These are phyloP conservation scores for Neopestalotiopsis sp. DNA, from an alignment of 2,329 filamentous ascomycete genomes.

Conservation along the genomic window DNA sequence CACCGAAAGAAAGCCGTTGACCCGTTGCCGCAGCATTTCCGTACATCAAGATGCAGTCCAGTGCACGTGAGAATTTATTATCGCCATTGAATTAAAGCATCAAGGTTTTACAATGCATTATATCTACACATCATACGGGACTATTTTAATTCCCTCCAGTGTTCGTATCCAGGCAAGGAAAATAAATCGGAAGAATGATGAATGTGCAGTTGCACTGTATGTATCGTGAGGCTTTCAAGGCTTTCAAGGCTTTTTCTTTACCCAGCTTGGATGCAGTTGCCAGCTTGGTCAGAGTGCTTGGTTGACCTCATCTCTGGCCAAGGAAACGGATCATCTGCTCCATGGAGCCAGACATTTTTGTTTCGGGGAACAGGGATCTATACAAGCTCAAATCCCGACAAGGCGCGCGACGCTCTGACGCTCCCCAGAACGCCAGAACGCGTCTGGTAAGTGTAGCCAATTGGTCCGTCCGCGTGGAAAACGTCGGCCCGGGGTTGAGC, in stretches of 20 bases:
- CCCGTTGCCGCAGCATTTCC: background rate
- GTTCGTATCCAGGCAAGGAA: background rate
- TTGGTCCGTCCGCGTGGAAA: background rate
- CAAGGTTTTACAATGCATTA: background rate
- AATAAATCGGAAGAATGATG: background rate
- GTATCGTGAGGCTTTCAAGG: slow-evolving; percentile 3
- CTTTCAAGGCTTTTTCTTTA: too few relatives aligned
- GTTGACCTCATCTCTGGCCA: background rate
- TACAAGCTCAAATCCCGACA: background rate
- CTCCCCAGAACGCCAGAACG: background rate
- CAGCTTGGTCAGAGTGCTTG: background rate
- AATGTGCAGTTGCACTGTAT: background rate
- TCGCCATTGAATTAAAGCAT: background rate
- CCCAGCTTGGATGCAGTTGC: background rate
- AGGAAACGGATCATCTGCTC: background rate
- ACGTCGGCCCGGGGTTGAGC: background rate
- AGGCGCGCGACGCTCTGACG: background rate
- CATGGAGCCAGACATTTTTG: background rate
- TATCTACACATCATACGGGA: background rate
- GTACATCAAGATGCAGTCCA: background rate
- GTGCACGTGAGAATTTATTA: background rate
- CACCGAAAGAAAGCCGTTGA: background rate
- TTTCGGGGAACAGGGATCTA: background rate
- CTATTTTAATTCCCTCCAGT: background rate
- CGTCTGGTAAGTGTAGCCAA: background rate